phyloP scores from a whole-genome alignment of 768 basidiomycete genomes.

The Tricholoma furcatifolium region DNA sequence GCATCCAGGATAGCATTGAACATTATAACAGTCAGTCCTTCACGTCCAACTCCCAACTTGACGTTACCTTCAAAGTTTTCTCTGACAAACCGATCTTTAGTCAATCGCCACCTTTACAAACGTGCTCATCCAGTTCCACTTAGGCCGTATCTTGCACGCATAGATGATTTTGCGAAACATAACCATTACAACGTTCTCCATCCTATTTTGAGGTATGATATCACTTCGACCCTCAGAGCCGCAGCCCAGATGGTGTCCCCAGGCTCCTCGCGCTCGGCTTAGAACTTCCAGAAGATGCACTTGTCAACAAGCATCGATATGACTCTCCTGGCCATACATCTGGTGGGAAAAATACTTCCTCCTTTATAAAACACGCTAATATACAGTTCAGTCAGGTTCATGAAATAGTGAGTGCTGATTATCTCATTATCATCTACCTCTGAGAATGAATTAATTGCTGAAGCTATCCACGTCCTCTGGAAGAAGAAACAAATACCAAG shows the following conservation, averaged over 20 bases:
- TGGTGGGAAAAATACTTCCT: slow-evolving; percentile 19
- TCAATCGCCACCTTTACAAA: slow-evolving; percentile 30
- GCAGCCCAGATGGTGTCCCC: not conserved
- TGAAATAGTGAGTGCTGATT: slow-evolving; percentile 42
- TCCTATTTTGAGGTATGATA: slow-evolving; percentile 32
- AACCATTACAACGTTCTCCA: slow-evolving; percentile 36
- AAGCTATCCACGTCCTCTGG: slow-evolving; percentile 40
- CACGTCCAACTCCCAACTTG: not conserved
- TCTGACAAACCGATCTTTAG: too few relatives aligned
- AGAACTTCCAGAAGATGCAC: slow-evolving; percentile 43
- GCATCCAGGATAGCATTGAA: slow-evolving; percentile 65
- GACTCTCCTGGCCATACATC: slow-evolving; percentile 35
- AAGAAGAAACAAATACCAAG: slow-evolving; percentile 41
- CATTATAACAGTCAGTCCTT: slow-evolving; percentile 53
- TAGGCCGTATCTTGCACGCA: slow-evolving; percentile 32
- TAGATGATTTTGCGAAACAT: slow-evolving; percentile 33
- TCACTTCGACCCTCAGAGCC: not conserved
- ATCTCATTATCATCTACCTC: not conserved
- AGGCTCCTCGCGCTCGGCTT: slow-evolving; percentile 40
- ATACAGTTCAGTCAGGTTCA: slow-evolving; percentile 35
- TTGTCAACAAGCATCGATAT: slow-evolving; percentile 39
- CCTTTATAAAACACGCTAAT: not conserved
- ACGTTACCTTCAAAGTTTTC: too few relatives aligned
- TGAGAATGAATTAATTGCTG: not conserved
- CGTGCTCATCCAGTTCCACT: slow-evolving; percentile 33